Evolutionary conservation across 768 basidiomycete species (phyloP), one percentile per base, ranked within the genome.

Genomic region (Gautieria morchelliformis): DNA sequence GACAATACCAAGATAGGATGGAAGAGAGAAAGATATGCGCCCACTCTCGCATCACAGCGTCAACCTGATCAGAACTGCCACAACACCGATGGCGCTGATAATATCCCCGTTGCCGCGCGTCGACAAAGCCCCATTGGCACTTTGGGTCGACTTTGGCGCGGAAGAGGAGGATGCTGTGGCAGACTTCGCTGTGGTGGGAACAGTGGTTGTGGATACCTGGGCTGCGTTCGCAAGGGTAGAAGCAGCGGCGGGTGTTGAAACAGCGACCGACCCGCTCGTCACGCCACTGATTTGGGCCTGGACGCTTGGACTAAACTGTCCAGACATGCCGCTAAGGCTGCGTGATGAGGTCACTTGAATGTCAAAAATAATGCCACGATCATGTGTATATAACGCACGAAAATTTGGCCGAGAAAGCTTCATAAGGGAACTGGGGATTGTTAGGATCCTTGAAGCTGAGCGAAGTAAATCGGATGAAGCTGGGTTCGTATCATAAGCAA

Each of bases 401-500:
- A 75, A 90, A 93, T 63, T 79, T 80, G 61, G 90, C 78, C 7
- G 89, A 89, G 75, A 91, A 94, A 0, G 88, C 82, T 61, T 85
- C 72, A 46, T 77, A 79, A 4, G 77, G 78, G 71, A 73, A 86
- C 55, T 78, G 72, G 14, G 84, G 70, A 56, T 77, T 66, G 2
- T 65, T 64, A 30, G 81, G 48, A 66, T 86, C 81, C 67, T 76
- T 84, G 45, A 79, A 62, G 54, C 39, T 63, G 37, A 76, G 61
- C 0, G 89, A 90, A 58, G 86, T 78, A 64, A 87, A 71, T 49
- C 89, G 87, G 65, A 93, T 78, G 74, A 93, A 93, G 74, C 87
- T 88, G 58, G 17, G n/a, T 3, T 12, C 14, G 22, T 11, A 32
- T 27, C 10, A 9, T 27, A 11, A 54, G 15, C 7, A 5, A 45